Evolutionary conservation across 2,329 filamentous ascomycete species (phyloP), one percentile per base, ranked within the genome.

Genomic region (Parascedosporium putredinis): DNA sequence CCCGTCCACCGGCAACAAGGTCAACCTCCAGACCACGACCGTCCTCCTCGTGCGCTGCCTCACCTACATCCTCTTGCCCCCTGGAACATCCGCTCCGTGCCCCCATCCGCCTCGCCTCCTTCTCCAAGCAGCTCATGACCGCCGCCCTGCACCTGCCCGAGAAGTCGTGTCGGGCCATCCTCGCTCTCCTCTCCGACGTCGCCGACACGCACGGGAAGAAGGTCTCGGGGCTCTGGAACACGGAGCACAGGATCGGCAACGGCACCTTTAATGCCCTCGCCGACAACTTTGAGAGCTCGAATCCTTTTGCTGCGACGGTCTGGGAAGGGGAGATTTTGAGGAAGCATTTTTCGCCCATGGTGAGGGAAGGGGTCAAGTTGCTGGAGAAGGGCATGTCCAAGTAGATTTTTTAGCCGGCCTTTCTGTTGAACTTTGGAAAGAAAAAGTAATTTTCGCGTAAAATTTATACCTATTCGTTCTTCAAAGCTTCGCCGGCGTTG

Each of bases 11-110:
- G 67, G 68, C 38, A 64, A 72, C 34, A 93, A 86, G 64, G 81
- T 98, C 69, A 97, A 98, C 68, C 82, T 96, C 50, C 86, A 95
- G 61, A 98, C 93, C 0, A 95, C 90, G 0, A 93, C 90, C 2
- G 89, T 96, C 16, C 82, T 98, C 23, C 80, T 98, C 49, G 78
- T 97, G 53, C 86, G 90, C 55, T 93, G 88, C 47, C 75, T 98
- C 5, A 86, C 87, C 5, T 84, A 85, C 2, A 79, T 90, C 27
- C 80, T 98, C 18, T 74, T 95, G 0, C 88, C 91, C 70, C 80
- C 44, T 80, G 84, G 67, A 78, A 85, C 64, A 73, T 88, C 59
- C 78, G 86, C 60, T 75, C 84, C 52, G 77, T 89, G 2, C 88
- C 93, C 89, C 90, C 0, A 67, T 90, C 18, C 83, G 89, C 14